These are phyloP conservation scores for Beta macrorhiza DNA, from an alignment of 179 eudicot species.

Conservation along the genomic window DNA sequence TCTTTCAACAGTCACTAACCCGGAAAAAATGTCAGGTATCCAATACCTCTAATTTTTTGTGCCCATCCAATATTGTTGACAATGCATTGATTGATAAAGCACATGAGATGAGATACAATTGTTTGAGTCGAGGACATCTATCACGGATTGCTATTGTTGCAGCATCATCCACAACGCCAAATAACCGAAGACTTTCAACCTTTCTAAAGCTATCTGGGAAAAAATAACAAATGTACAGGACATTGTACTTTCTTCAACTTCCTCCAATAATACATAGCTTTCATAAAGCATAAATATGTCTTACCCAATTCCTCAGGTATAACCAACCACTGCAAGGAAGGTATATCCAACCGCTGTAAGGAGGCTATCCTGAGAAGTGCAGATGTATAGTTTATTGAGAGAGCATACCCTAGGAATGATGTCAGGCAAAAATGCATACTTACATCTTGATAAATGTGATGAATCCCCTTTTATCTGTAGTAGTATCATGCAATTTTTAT, in stretches of 20 bases:
- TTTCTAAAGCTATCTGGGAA: background rate
- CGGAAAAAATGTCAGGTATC: background rate
- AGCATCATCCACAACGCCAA: background rate
- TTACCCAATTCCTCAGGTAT: background rate
- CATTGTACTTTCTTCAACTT: background rate
- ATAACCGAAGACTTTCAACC: background rate
- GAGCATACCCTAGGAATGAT: background rate
- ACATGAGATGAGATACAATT: background rate
- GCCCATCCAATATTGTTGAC: slow-evolving; percentile 4
- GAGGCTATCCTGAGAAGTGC: background rate
- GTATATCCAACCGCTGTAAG: background rate
- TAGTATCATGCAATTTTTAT: no score
- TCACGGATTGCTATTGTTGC: slow-evolving; percentile 2
- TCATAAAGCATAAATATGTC: background rate
- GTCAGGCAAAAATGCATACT: no score
- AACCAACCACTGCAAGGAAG: background rate
- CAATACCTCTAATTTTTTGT: background rate
- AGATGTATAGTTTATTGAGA: background rate
- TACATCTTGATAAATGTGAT: no score
- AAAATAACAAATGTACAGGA: background rate
- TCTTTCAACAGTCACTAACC: background rate
- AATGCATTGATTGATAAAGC: background rate
- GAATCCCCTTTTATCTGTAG: no score
- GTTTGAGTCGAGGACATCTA: background rate
- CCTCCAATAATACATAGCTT: background rate